A percentile compares a stretch with the other conserved stretches of the same genome.
Evolutionary conservation across 192 early-diverging fungal species (phyloP).

Genomic region (Irineochytrium annulatum): DNA sequence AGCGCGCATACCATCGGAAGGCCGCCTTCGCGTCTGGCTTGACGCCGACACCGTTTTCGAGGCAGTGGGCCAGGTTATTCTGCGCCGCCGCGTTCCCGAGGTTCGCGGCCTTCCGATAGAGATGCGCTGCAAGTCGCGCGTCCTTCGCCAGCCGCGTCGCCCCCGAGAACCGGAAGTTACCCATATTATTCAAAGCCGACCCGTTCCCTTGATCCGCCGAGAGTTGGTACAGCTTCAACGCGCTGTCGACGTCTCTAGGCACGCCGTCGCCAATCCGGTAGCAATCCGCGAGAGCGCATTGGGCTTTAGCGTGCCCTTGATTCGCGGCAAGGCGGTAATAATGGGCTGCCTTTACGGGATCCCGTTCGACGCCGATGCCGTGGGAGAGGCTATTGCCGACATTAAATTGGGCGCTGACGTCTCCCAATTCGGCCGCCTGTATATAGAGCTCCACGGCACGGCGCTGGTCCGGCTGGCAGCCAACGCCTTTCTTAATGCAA

Average conservation of each 20-base stretch:
- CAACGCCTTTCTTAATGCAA: not conserved
- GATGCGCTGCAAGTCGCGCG: conserved; percentile 23
- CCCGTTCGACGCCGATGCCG: not conserved
- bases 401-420: not conserved
- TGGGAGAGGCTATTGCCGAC: not conserved
- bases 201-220: conserved; percentile 11
- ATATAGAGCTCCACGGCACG: not conserved
- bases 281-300: not conserved
- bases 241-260: conserved; percentile 2
- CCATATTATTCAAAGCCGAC: conserved; percentile 6
- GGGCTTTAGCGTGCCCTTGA: not conserved
- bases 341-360: not conserved
- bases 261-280: no score
- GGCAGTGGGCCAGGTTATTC: conserved; percentile 23
- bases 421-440: not conserved
- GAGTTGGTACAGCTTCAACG: conserved; percentile 1
- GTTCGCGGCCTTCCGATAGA: conserved; percentile 24
- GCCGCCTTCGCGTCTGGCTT: not conserved
- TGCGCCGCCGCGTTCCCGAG: conserved; percentile 13
- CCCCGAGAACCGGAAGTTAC: not conserved
- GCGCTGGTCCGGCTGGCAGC: no score
- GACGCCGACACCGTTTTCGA: conserved; percentile 24
- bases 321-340: not conserved
- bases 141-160: not conserved
- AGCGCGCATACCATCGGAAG: not conserved